Evolutionary conservation across 139 green algal species (phyloP), one percentile per base, ranked within the genome.

Genomic region (Prasinococcaceae sp.): DNA sequence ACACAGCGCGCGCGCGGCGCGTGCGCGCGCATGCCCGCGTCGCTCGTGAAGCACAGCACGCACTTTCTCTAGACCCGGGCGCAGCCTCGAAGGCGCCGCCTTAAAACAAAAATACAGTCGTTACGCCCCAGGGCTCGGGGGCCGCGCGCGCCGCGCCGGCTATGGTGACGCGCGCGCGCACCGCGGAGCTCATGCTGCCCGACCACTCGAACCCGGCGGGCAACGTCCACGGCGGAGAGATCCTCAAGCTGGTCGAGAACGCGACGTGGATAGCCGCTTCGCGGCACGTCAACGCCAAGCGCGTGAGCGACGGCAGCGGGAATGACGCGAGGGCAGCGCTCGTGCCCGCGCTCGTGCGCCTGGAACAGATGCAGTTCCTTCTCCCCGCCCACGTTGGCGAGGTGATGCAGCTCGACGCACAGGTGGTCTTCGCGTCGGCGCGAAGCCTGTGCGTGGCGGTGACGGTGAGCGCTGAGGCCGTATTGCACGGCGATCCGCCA

Each of bases 201-300:
- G 40, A 47, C 40, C 12, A 47, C 40, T 10, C 40, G 12, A 47
- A 47, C 40, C 10, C 16, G 9, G 40, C 40, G 40, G 40, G 40
- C n/a, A 47, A 47, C 40, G 40, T 47, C 9, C 40, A 47, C 40
- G 40, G 40, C 40, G 40, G 40, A 17, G 16, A 17, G 8, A 47
- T 14, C 40, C n/a, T 47, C n/a, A 47, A 47, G 40, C 10, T 47
- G n/a, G 8, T 47, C 40, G 40, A 47, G 40, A 6, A 23, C 9
- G 10, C 12, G 0, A 14, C 9, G 40, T 47, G 19, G n/a, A 17
- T 47, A 9, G 40, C 40, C n/a, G 40, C 40, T 8, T 9, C 40
- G 16, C n/a, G 40, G 12, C 40, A 47, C 40, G 9, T 47, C 9
- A 17, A 17, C 40, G 40, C 40, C 6, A 17, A 47, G 40, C 19